phyloP scores from a whole-genome alignment of 192 early-diverging fungal genomes.

The Entomortierella parvispora region DNA sequence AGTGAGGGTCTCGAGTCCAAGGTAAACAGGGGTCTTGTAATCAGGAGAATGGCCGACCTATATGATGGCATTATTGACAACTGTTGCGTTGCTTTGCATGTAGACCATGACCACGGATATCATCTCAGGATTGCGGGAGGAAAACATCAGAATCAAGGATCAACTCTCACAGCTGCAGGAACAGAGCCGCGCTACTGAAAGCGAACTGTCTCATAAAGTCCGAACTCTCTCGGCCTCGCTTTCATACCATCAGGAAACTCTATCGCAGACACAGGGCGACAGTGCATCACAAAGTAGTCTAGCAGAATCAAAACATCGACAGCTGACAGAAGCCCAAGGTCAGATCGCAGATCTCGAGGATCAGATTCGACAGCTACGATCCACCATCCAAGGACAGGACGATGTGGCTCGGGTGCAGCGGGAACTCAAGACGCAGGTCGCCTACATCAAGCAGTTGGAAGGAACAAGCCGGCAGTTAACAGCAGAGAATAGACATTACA shows the following conservation, averaged over 20 bases:
- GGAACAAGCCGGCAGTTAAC: slow-evolving; percentile 65
- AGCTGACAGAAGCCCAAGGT: slow-evolving; percentile 18
- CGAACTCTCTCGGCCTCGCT: slow-evolving; percentile 27
- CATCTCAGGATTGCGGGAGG: slow-evolving; percentile 30
- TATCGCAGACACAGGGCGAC: slow-evolving; percentile 19
- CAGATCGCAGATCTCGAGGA: slow-evolving; percentile 33
- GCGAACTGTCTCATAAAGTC: slow-evolving; percentile 26
- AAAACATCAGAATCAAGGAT: slow-evolving; percentile 37
- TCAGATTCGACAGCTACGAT: slow-evolving; percentile 34
- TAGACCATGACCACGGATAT: slow-evolving; percentile 36
- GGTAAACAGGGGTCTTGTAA: too few relatives aligned
- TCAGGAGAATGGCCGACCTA: too few relatives aligned
- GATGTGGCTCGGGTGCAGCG: slow-evolving; percentile 55
- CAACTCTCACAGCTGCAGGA: slow-evolving; percentile 25
- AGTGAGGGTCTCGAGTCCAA: slow-evolving; percentile 17
- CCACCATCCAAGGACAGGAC: slow-evolving; percentile 14
- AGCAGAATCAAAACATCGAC: slow-evolving; percentile 26
- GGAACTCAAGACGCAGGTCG: slow-evolving; percentile 61
- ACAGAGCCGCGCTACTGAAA: slow-evolving; percentile 30
- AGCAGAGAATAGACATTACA: slow-evolving; percentile 54
- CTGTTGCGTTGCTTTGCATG: neutral
- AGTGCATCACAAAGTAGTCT: slow-evolving; percentile 41
- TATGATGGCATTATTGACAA: too few relatives aligned
- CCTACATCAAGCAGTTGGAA: slow-evolving; percentile 59
- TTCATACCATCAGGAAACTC: slow-evolving; percentile 23